A percentile compares a stretch with the other conserved stretches of the same genome.
phyloP scores from a whole-genome alignment of 768 basidiomycete species.

The Suillus luteus region DNA sequence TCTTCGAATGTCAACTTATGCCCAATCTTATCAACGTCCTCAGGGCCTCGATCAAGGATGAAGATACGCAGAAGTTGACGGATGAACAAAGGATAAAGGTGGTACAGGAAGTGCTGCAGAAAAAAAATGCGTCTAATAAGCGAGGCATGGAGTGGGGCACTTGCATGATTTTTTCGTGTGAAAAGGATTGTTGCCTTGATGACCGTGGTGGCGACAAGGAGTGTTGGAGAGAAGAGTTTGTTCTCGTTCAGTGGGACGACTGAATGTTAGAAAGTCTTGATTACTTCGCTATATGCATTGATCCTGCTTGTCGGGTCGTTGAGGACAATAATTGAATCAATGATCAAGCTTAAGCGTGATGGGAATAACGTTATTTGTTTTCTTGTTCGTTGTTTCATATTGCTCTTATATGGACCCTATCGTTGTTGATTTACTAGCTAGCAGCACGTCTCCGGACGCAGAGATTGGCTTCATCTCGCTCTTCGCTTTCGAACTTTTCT shows the following conservation, averaged over 20 bases:
- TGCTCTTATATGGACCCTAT: conserved; percentile 16
- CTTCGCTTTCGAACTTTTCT: conserved; percentile 14
- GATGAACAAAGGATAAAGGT: conserved; percentile 72
- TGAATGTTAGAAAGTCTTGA: conserved; percentile 27
- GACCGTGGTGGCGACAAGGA: conserved; percentile 41
- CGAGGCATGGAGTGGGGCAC: conserved; percentile 95
- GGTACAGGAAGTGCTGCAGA: conserved; percentile 57
- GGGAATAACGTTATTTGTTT: conserved; percentile 29
- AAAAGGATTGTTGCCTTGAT: conserved; percentile 68
- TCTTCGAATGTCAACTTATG: conserved; percentile 95
- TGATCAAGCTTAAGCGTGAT: background rate
- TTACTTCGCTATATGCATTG: background rate
- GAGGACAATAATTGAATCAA: conserved; percentile 7
- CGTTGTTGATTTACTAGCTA: conserved; percentile 20
- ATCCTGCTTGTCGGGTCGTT: conserved; percentile 1
- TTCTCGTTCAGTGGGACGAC: conserved; percentile 76
- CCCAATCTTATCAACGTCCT: conserved; percentile 89
- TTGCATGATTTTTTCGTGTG: conserved; percentile 85
- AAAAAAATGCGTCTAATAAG: conserved; percentile 42
- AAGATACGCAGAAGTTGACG: conserved; percentile 40
- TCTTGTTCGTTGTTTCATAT: conserved; percentile 17
- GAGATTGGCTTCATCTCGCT: conserved; percentile 23
- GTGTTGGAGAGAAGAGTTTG: conserved; percentile 74
- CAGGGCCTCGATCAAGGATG: conserved; percentile 31
- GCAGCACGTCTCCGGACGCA: conserved; percentile 27